phyloP scores from a whole-genome alignment of 495 filamentous ascomycete species.

The Penicillium manginii region DNA sequence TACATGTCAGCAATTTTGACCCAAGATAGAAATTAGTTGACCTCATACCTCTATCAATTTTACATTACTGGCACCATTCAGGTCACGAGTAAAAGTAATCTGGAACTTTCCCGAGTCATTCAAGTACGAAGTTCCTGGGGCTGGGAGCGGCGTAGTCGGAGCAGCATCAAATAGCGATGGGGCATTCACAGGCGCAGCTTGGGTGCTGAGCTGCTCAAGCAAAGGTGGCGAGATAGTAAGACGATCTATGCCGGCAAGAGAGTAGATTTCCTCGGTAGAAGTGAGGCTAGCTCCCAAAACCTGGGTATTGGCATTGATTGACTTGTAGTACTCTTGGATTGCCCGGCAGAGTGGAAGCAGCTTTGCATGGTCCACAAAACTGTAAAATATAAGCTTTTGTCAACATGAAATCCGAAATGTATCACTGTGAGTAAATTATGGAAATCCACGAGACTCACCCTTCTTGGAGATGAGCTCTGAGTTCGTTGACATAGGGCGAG shows the following conservation, averaged over 20 bases:
- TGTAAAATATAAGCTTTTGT: background rate
- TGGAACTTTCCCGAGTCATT: constrained; percentile 51
- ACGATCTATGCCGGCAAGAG: constrained; percentile 59
- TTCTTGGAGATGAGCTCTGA: constrained; percentile 62
- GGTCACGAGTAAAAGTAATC: constrained; percentile 52
- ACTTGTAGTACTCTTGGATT: constrained; percentile 58
- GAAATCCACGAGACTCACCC: constrained; percentile 40
- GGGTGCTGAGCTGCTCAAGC: constrained; percentile 46
- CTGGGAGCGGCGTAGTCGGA: constrained; percentile 11
- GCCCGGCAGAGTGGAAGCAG: constrained; percentile 52
- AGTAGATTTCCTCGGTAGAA: constrained; percentile 57
- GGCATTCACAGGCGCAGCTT: constrained; percentile 33
- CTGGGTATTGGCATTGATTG: constrained; percentile 43
- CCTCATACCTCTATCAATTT: constrained; percentile 54
- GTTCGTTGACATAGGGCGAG: constrained; percentile 58
- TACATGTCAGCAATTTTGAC: constrained; percentile 1
- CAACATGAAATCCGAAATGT: background rate
- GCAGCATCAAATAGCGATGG: constrained; percentile 41
- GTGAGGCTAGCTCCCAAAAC: constrained; percentile 62
- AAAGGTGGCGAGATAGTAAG: constrained; percentile 61
- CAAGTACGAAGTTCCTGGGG: constrained; percentile 30
- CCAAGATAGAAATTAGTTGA: background rate
- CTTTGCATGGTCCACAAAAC: constrained; percentile 40
- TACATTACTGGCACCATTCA: constrained; percentile 51
- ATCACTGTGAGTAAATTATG: background rate